A percentile compares a stretch with the other conserved stretches of the same genome.
These are phyloP conservation scores for Cryptomeria japonica DNA, from an alignment of 75 land plant genomes.

Conservation along the genomic window DNA sequence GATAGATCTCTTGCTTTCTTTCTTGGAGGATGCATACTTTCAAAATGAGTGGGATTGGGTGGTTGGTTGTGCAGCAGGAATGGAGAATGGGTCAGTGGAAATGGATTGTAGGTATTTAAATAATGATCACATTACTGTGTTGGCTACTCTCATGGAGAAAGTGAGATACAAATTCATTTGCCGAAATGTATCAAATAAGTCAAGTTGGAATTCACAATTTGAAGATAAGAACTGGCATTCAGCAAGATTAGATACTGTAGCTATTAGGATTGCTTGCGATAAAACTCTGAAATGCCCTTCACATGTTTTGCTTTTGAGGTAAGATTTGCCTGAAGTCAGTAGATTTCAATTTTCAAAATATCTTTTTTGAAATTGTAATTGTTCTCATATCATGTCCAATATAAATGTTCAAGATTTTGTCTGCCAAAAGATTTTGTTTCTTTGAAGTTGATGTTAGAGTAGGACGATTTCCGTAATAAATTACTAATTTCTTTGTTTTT, in stretches of 20 bases:
- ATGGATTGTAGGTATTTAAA: not conserved
- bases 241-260: slow-evolving; percentile 62
- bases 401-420: not conserved
- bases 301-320: slow-evolving; percentile 62
- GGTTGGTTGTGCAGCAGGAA: slow-evolving; percentile 33
- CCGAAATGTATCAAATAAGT: slow-evolving; percentile 17
- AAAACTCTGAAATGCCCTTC: slow-evolving; percentile 28
- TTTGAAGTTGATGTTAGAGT: not conserved
- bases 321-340: slow-evolving; percentile 3
- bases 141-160: slow-evolving; percentile 69
- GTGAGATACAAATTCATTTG: slow-evolving; percentile 28
- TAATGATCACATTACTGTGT: slow-evolving; percentile 22
- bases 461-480: not conserved
- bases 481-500: not conserved
- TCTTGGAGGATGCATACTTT: slow-evolving; percentile 65
- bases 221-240: slow-evolving; percentile 52
- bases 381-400: not conserved
- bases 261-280: slow-evolving; percentile 38
- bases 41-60: slow-evolving; percentile 61
- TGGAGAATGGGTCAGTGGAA: slow-evolving; percentile 6
- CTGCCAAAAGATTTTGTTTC: not conserved
- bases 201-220: slow-evolving; percentile 8
- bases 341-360: not conserved
- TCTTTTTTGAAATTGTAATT: not conserved
- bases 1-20: slow-evolving; percentile 70